These are phyloP conservation scores for Lenzites betulinus DNA, from an alignment of 768 basidiomycete species.

Conservation along the genomic window DNA sequence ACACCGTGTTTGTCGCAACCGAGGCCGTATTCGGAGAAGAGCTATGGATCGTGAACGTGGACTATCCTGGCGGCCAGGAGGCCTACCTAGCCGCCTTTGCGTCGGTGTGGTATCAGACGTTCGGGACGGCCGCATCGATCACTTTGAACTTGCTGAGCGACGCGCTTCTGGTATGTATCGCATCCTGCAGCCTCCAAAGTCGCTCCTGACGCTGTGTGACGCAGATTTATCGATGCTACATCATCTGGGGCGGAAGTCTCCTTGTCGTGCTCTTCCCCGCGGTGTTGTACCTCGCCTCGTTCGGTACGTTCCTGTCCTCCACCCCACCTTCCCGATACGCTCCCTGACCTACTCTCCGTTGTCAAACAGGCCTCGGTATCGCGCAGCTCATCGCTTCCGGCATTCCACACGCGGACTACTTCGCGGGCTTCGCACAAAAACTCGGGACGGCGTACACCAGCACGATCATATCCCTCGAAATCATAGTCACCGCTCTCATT, in stretches of 20 bases:
- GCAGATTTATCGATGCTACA: conserved; percentile 12
- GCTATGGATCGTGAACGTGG: conserved; percentile 38
- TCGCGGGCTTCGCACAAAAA: conserved; percentile 3
- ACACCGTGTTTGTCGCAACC: conserved; percentile 35
- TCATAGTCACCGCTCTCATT: conserved; percentile 18
- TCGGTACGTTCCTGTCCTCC: conserved; percentile 2
- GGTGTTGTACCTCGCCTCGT: conserved; percentile 4
- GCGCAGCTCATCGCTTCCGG: conserved; percentile 7
- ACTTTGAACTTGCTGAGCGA: conserved; percentile 40
- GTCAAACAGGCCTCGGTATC: conserved; percentile 10
- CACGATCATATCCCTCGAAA: conserved; percentile 14
- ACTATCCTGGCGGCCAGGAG: conserved; percentile 38
- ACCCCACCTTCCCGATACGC: neutral
- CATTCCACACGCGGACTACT: conserved; percentile 5
- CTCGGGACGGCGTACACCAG: conserved; percentile 8
- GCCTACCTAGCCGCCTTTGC: conserved; percentile 34
- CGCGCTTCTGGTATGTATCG: conserved; percentile 39
- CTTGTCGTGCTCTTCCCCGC: conserved; percentile 7
- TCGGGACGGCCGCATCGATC: conserved; percentile 25
- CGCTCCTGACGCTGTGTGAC: too few species aligned
- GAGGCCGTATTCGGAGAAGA: conserved; percentile 35
- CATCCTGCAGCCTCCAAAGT: neutral
- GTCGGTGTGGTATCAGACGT: conserved; percentile 34
- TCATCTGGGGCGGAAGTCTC: conserved; percentile 8
- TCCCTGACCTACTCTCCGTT: neutral